Evolutionary conservation across 495 filamentous ascomycete genomes (phyloP).

Genomic region (Penicillium malachiteum): DNA sequence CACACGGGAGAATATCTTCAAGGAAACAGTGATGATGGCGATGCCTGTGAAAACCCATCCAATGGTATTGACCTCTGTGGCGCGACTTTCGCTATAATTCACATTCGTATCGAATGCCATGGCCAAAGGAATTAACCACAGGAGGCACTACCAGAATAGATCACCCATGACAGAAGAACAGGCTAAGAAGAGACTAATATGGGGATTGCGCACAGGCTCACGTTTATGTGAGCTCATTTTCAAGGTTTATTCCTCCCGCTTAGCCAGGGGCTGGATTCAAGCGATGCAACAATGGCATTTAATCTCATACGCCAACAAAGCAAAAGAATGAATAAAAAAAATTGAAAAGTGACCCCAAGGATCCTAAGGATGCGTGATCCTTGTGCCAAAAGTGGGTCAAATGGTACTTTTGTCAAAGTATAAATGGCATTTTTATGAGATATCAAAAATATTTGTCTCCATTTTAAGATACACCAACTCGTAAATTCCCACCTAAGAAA

Average conservation of each 20-base stretch:
- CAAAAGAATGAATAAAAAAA: neutral
- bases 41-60: slow-evolving; percentile 22
- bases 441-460: neutral
- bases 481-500: neutral
- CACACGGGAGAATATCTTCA: slow-evolving; percentile 19
- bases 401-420: neutral
- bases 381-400: neutral
- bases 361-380: neutral
- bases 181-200: too few relatives aligned
- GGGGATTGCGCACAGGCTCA: too few relatives aligned
- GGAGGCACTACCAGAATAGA: too few relatives aligned
- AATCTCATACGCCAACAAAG: neutral
- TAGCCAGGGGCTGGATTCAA: too few relatives aligned
- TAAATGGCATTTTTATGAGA: neutral
- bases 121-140: neutral
- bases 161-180: too few relatives aligned
- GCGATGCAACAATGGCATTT: too few relatives aligned
- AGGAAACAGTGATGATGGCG: slow-evolving; percentile 12
- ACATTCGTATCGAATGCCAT: slow-evolving; percentile 21
- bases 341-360: neutral
- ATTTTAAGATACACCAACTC: neutral
- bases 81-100: slow-evolving; percentile 11
- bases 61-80: slow-evolving; percentile 14
- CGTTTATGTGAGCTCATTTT: too few relatives aligned
- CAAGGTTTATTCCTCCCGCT: too few relatives aligned